These are phyloP conservation scores for Rhizopogon rudus DNA, from an alignment of 768 basidiomycete genomes.

Conservation along the genomic window DNA sequence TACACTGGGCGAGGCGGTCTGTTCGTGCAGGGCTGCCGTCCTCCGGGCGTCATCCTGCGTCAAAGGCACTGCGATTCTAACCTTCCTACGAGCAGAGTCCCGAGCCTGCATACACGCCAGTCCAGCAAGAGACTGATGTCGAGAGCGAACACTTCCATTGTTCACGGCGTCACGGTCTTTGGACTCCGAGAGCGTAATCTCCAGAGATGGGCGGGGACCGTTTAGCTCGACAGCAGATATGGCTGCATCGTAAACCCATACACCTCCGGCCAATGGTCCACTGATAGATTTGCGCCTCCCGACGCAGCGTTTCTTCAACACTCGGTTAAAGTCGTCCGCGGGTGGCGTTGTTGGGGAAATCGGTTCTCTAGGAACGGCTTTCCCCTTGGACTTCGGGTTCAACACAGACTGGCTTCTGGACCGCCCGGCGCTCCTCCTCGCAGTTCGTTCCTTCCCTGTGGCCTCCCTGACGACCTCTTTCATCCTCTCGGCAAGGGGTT, in stretches of 20 bases:
- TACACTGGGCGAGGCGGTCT: neutral
- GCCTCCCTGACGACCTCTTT: conserved; percentile 11
- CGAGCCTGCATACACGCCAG: conserved; percentile 12
- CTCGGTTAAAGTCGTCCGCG: conserved; percentile 21
- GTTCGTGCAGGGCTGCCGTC: neutral
- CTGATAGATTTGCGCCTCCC: conserved; percentile 43
- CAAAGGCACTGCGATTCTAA: conserved; percentile 17
- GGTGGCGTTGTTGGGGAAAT: neutral
- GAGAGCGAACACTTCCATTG: conserved; percentile 8
- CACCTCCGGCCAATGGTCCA: conserved; percentile 24
- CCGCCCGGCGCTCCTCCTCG: conserved; percentile 18
- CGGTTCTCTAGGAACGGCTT: neutral
- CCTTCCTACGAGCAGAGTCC: conserved; percentile 7
- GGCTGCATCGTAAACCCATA: conserved; percentile 50
- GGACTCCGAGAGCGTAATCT: conserved; percentile 14
- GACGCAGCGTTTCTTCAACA: conserved; percentile 52
- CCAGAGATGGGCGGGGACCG: conserved; percentile 12
- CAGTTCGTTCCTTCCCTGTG: conserved; percentile 11
- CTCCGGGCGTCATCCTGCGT: neutral
- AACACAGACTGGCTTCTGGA: conserved; percentile 31
- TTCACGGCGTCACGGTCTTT: neutral
- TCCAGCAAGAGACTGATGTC: conserved; percentile 20
- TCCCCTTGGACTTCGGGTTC: conserved; percentile 11
- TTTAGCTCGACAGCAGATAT: conserved; percentile 37
- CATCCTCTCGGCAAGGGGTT: conserved; percentile 41